These are phyloP conservation scores for Colletotrichum higginsianum DNA, from an alignment of 2,329 filamentous ascomycete species.

Conservation along the genomic window DNA sequence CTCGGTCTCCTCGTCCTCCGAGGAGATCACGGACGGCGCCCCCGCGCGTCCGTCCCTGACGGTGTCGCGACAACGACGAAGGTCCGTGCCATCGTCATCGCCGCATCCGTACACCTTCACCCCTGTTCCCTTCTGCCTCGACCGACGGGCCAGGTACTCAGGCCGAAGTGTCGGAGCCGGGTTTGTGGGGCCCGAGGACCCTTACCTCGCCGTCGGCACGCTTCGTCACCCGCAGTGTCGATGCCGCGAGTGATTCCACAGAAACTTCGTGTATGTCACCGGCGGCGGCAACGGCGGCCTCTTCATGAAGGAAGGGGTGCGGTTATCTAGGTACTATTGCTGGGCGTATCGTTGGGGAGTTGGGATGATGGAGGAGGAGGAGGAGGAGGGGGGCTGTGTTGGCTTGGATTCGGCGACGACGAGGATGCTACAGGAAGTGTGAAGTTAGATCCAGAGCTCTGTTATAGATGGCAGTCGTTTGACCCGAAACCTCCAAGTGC, in stretches of 20 bases:
- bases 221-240: neutral
- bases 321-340: neutral
- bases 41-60: neutral
- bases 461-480: neutral
- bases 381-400: neutral
- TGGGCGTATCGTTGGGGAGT: neutral
- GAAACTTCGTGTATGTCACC: neutral
- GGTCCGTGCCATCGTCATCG: neutral
- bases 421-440: neutral
- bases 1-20: neutral
- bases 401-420: no score
- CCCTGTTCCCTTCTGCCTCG: neutral
- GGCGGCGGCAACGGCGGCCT: neutral
- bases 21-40: neutral
- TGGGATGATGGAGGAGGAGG: neutral
- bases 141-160: neutral
- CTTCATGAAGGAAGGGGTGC: neutral
- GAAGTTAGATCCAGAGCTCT: neutral
- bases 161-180: neutral
- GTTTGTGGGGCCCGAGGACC: neutral
- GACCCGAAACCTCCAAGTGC: neutral
- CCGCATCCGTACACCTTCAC: neutral
- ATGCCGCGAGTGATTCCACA: slow-evolving; percentile 13
- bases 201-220: neutral
- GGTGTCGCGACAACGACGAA: neutral